Conservation (phyloP, 2,329 filamentous ascomycete species). For the Paracamarosporium sp. region DNA sequence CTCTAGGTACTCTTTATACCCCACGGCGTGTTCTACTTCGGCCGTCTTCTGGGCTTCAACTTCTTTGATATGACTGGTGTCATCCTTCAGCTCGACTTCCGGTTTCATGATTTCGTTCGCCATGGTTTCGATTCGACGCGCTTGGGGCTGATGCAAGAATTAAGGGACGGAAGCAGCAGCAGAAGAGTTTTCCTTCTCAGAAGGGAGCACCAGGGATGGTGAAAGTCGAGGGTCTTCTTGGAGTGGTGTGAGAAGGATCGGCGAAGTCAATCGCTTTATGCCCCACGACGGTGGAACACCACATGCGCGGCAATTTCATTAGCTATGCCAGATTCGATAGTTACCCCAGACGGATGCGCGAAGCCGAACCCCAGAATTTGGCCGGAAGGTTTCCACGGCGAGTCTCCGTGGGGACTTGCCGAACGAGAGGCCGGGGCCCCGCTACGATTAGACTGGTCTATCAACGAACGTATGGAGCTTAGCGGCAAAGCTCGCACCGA, state of each 20-base stretch:
- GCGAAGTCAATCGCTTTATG: neutral
- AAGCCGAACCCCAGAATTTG: neutral
- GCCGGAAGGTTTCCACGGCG: neutral
- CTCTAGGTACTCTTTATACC: conserved; percentile 24
- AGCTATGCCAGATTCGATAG: neutral
- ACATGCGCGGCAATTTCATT: neutral
- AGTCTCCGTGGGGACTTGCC: neutral
- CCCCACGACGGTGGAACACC: neutral
- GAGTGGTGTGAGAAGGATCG: neutral
- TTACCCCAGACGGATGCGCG: neutral
- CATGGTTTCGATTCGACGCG: neutral
- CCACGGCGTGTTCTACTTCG: conserved; percentile 19
- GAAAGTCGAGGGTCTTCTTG: neutral
- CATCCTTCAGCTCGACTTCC: neutral
- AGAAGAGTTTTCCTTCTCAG: no score
- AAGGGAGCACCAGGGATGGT: neutral
- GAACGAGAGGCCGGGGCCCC: neutral
- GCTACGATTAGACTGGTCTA: neutral
- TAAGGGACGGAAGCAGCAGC: neutral
- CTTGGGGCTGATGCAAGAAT: neutral
- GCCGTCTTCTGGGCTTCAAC: conserved; percentile 4
- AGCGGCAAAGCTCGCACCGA: neutral
- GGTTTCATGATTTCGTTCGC: conserved; percentile 4
- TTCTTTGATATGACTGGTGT: neutral
- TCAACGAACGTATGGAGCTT: neutral